Base-by-base conservation (phyloP, 345 rosid genomes). In the Barbarea vulgaris region DNA sequence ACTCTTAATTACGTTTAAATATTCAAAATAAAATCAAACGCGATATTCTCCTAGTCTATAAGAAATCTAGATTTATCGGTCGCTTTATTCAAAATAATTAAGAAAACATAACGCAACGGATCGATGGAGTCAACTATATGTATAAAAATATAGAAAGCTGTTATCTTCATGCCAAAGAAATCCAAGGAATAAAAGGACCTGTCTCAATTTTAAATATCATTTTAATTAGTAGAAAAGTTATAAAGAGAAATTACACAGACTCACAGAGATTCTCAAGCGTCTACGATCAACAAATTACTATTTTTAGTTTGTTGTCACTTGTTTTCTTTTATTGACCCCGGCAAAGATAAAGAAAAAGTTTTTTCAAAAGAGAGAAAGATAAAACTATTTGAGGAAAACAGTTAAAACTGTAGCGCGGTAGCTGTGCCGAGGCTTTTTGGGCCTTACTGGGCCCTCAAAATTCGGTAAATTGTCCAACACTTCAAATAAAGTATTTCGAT, bases 111-210 rank as follows among this genome's bases (percentile, higher is more conserved):
- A 30, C 46, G 73, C 59, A 46, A 67, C 28, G 67, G 79, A 51
- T 59, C 69, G 39, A 60, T 41, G 47, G 46, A 76, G 80, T 76
- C 80, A 76, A 76, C 75, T 76, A 46, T 27, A 21, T 61, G n/a
- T 76, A 28, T 60, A 19, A 11, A 63, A 28, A 36, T 25, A 18
- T 36, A 44, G 15, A 62, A 69, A 53, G 64, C 34, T 77, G 80
- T 55, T 77, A 70, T 54, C 76, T 77, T 77, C 71, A 54, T 60
- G 60, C 60, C 76, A 70, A 77, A 77, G 80, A 70, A 70, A 70
- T 55, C 66, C 46, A 77, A 70, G 53, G 76, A 63, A 77, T 77
- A 77, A 70, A 69, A 70, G 71, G 50, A 61, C 60, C 18, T 63
- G 34, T 77, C 71, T 27, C 65, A n/a, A 4, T 42, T 1, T 41